Conservation (phyloP, 2,329 filamentous ascomycete species). For the Amauroascus niger region DNA sequence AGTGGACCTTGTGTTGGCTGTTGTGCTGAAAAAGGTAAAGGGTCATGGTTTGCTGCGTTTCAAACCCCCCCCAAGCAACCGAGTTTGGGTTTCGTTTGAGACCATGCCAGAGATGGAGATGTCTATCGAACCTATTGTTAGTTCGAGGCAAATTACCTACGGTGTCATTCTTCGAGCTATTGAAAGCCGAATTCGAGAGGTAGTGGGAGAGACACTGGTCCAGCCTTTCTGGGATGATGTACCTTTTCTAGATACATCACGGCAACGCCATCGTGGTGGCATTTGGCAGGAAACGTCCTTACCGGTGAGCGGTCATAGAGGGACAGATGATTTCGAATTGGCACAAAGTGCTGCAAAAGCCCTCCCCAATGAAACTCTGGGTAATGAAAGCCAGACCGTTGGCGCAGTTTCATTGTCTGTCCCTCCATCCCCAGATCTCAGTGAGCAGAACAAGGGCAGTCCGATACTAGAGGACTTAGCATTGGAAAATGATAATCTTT, state of each 20-base stretch:
- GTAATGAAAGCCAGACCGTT: slow-evolving; percentile 27
- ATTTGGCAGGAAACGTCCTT: slow-evolving; percentile 50
- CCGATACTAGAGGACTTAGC: slow-evolving; percentile 22
- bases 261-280: slow-evolving; percentile 72
- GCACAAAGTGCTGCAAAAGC: slow-evolving; percentile 14
- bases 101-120: slow-evolving; percentile 89
- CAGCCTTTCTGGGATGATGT: slow-evolving; percentile 93
- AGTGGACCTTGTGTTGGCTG: slow-evolving; percentile 78
- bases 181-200: slow-evolving; percentile 88
- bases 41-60: slow-evolving; percentile 77
- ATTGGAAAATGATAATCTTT: not conserved
- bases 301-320: slow-evolving; percentile 24
- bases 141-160: slow-evolving; percentile 90
- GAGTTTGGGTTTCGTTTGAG: slow-evolving; percentile 92
- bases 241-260: slow-evolving; percentile 74
- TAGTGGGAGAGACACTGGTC: slow-evolving; percentile 84
- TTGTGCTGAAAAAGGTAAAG: slow-evolving; percentile 72
- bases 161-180: slow-evolving; percentile 85
- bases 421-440: slow-evolving; percentile 15
- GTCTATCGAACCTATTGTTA: slow-evolving; percentile 91
- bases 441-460: slow-evolving; percentile 30
- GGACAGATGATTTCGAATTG: slow-evolving; percentile 29
- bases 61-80: slow-evolving; percentile 90
- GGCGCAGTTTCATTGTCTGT: slow-evolving; percentile 16
- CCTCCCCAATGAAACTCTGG: slow-evolving; percentile 15